Evolutionary conservation across 257 asterid genomes (phyloP), one percentile per base, ranked within the genome.

Genomic region (Anisodus acutangulus): DNA sequence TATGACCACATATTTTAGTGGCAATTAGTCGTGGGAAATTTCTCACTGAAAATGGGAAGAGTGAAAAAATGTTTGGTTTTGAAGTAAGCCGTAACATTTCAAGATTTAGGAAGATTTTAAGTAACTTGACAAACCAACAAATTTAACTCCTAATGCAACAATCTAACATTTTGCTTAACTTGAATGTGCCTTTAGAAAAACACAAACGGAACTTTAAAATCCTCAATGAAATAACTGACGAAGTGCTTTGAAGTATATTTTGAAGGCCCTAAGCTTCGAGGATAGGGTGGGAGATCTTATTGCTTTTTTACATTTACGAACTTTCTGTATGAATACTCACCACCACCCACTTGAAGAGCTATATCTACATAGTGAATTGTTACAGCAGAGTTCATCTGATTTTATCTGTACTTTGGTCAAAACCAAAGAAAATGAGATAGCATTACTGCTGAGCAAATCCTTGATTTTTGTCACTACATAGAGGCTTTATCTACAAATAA

Each of bases 401-500:
- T 31, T 31, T 31, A 31, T 31, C 35, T 31, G 35, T 31, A 31
- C 35, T 31, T 1, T 1, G 35, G 35, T 31, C 35, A 31, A 31
- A 31, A 76, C 47, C 45, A 26, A 12, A 6, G 63, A 53, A 78
- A 78, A 78, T 53, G 37, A 78, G 26, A 78, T 16, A 12, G 9
- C 82, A 78, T 5, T 39, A 72, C 39, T n/a, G 80, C 80, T 9
- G 60, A 76, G 81, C 9, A 22, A 76, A 35, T 51, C 64, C 53
- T 69, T 26, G 49, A 78, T 78, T 78, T 78, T 78, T 78, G 15
- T 53, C 49, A 53, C 82, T 53, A 78, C 63, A 39, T 8, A 31
- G 64, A 76, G 82, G 47, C 60, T 6, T 22, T 78, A 53, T 78
- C 66, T 78, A 53, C 47, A 53, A 78, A 53, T 54, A 78, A 51